Conservation (phyloP, 345 rosid genomes). For the Brassica rapa region DNA sequence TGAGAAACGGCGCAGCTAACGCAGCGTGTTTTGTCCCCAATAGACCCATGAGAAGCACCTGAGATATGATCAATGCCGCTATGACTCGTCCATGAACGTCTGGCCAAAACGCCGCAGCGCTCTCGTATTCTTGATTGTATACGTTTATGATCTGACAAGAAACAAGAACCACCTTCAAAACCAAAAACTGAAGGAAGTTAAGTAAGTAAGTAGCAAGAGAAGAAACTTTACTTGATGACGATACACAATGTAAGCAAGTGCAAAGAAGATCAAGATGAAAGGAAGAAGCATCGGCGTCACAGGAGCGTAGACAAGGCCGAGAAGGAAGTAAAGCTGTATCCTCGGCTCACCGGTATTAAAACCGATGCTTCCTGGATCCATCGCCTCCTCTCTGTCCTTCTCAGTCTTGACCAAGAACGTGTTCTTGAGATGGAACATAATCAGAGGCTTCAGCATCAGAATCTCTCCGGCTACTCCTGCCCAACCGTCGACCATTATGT, state of each 20-base stretch:
- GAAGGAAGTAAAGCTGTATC: slow-evolving; percentile 86
- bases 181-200: background rate
- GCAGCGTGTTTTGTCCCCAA: slow-evolving; percentile 67
- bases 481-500: slow-evolving; percentile 99
- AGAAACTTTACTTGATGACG: slow-evolving; percentile 79
- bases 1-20: slow-evolving; percentile 71
- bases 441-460: slow-evolving; percentile 78
- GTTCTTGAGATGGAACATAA: slow-evolving; percentile 87
- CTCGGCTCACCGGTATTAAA: slow-evolving; percentile 89
- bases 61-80: slow-evolving; percentile 72
- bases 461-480: slow-evolving; percentile 94
- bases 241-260: slow-evolving; percentile 73
- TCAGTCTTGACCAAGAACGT: slow-evolving; percentile 92
- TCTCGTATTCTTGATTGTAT: slow-evolving; percentile 89
- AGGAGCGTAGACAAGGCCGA: slow-evolving; percentile 89
- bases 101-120: slow-evolving; percentile 97
- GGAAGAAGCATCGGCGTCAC: slow-evolving; percentile 90
- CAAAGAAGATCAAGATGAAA: slow-evolving; percentile 82
- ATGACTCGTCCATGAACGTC: slow-evolving; percentile 81
- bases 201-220: background rate
- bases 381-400: slow-evolving; percentile 92
- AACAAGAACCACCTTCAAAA: slow-evolving; percentile 6
- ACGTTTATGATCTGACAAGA: slow-evolving; percentile 77
- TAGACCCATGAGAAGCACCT: slow-evolving; percentile 77
- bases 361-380: slow-evolving; percentile 94